Evolutionary conservation across 2,329 filamentous ascomycete genomes (phyloP).

Genomic region (Orbilia quercus): DNA sequence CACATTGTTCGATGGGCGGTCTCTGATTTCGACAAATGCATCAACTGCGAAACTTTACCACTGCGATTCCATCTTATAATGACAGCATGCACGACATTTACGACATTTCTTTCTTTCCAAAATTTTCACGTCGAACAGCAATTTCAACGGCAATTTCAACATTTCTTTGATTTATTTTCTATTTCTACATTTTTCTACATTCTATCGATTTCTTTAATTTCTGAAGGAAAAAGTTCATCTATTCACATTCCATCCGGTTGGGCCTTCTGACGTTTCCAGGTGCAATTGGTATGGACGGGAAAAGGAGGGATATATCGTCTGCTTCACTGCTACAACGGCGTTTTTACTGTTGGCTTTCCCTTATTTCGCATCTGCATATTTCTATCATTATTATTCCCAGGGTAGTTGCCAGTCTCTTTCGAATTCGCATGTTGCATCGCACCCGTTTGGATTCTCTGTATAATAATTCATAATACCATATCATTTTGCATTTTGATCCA

Average conservation of each 20-base stretch:
- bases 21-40: not conserved
- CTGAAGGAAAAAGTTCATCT: slow-evolving; percentile 8
- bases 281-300: not conserved
- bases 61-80: no score
- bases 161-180: not conserved
- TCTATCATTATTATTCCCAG: slow-evolving; percentile 7
- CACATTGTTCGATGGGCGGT: no score
- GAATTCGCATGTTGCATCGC: not conserved
- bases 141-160: not conserved
- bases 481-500: not conserved
- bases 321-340: slow-evolving; percentile 12
- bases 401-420: slow-evolving; percentile 20
- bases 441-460: slow-evolving; percentile 23
- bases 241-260: slow-evolving; percentile 11
- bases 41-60: not conserved
- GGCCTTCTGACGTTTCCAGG: not conserved
- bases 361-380: slow-evolving; percentile 9
- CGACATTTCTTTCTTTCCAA: no score
- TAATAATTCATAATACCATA: slow-evolving; percentile 22
- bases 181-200: not conserved
- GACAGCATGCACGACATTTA: no score
- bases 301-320: not conserved
- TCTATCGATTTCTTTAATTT: not conserved
- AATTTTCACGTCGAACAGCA: not conserved
- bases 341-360: not conserved